These are phyloP conservation scores for Haplosporangium sp. DNA, from an alignment of 371 early-diverging fungal genomes.

Conservation along the genomic window DNA sequence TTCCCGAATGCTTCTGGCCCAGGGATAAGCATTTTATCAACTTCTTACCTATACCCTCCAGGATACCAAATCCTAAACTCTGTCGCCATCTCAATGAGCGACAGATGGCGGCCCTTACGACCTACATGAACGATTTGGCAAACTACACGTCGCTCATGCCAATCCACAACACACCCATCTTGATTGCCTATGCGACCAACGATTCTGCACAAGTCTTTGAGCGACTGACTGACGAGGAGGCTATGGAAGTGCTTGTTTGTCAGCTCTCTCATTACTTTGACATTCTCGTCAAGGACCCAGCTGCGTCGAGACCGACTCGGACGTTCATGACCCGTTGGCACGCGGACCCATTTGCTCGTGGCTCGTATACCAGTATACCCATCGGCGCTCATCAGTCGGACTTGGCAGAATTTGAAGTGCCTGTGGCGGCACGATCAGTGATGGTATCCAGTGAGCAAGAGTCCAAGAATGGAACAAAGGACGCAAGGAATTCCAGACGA, in stretches of 20 bases:
- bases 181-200: conserved; percentile 52
- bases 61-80: conserved; percentile 41
- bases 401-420: conserved; percentile 49
- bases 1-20: conserved; percentile 53
- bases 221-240: conserved; percentile 39
- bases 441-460: conserved; percentile 8
- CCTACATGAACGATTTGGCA: conserved; percentile 50
- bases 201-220: conserved; percentile 44
- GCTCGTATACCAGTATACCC: conserved; percentile 55
- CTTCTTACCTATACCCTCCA: conserved; percentile 47
- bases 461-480: neutral
- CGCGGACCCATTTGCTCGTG: conserved; percentile 45
- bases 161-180: conserved; percentile 36
- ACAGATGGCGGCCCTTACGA: conserved; percentile 38
- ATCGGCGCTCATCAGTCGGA: conserved; percentile 48
- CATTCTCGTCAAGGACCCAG: conserved; percentile 29
- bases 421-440: conserved; percentile 35
- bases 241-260: conserved; percentile 42
- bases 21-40: conserved; percentile 49
- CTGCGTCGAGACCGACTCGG: conserved; percentile 12
- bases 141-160: conserved; percentile 56
- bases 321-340: conserved; percentile 49
- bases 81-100: conserved; percentile 44
- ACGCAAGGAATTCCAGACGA: neutral
- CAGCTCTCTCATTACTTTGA: conserved; percentile 49